These are phyloP conservation scores for Boletellus sp. DNA, from an alignment of 768 basidiomycete genomes.

Conservation along the genomic window DNA sequence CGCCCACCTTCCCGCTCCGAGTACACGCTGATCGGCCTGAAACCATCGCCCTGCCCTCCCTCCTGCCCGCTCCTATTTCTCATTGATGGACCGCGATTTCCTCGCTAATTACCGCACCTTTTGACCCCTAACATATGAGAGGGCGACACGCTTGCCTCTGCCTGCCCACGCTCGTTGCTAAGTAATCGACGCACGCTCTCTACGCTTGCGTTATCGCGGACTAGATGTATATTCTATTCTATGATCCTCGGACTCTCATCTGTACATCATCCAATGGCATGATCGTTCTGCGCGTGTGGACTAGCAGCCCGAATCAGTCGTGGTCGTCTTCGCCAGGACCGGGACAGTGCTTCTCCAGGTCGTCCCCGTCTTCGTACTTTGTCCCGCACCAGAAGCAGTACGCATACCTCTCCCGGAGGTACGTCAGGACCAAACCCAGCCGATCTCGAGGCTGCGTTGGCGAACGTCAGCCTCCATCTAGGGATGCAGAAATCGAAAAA, in stretches of 20 bases:
- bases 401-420: constrained; percentile 65
- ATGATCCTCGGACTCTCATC: constrained; percentile 25
- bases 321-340: constrained; percentile 76
- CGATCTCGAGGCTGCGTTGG: constrained; percentile 62
- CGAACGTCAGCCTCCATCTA: constrained; percentile 8
- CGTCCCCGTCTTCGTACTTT: constrained; percentile 58
- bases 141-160: background rate
- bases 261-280: constrained; percentile 30
- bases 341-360: constrained; percentile 66
- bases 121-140: background rate
- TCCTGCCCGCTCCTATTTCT: constrained; percentile 40
- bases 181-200: constrained; percentile 9
- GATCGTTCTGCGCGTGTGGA: background rate
- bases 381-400: constrained; percentile 93
- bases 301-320: constrained; percentile 44
- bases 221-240: constrained; percentile 16
- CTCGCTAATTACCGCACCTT: background rate
- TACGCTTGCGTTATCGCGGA: constrained; percentile 17
- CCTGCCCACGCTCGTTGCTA: background rate
- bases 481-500: background rate
- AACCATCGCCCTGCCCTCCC: constrained; percentile 48
- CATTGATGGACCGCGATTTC: constrained; percentile 14
- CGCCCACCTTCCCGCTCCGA: constrained; percentile 54
- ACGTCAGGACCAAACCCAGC: constrained; percentile 61
- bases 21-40: constrained; percentile 30